Conservation (phyloP, 2,329 filamentous ascomycete genomes). For the Zasmidium citrigriseum region DNA sequence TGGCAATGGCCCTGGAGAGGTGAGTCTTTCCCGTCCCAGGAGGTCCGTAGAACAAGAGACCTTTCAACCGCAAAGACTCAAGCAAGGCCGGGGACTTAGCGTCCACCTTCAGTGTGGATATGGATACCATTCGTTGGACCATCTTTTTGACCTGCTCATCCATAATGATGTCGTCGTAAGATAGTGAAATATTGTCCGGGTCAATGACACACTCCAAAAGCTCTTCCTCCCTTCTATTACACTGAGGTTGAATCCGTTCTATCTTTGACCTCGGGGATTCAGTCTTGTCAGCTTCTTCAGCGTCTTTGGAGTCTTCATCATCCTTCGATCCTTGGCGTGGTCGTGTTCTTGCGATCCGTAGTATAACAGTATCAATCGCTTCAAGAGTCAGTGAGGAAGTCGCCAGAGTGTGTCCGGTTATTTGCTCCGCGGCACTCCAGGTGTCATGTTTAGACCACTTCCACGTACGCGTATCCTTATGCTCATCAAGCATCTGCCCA, state of each 20-base stretch:
- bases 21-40: constrained; percentile 99
- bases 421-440: too few relatives aligned
- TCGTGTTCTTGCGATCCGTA: constrained; percentile 1
- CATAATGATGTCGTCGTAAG: background rate
- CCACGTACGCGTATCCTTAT: too few relatives aligned
- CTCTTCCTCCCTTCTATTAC: too few relatives aligned
- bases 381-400: too few relatives aligned
- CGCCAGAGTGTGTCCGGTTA: too few relatives aligned
- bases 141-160: background rate
- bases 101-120: background rate
- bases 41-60: constrained; percentile 97
- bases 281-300: background rate
- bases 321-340: too few relatives aligned
- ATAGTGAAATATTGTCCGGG: background rate
- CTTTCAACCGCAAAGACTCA: constrained; percentile 38
- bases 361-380: too few relatives aligned
- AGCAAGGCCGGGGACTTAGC: background rate
- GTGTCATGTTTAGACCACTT: too few relatives aligned
- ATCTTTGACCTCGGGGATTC: too few relatives aligned
- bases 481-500: too few relatives aligned
- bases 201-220: background rate
- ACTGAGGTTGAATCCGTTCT: too few relatives aligned
- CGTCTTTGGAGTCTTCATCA: too few relatives aligned
- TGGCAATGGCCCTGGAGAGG: constrained; percentile 98
- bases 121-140: background rate